Evolutionary conservation across 768 basidiomycete genomes (phyloP).

Genomic region (Suillus luteus): DNA sequence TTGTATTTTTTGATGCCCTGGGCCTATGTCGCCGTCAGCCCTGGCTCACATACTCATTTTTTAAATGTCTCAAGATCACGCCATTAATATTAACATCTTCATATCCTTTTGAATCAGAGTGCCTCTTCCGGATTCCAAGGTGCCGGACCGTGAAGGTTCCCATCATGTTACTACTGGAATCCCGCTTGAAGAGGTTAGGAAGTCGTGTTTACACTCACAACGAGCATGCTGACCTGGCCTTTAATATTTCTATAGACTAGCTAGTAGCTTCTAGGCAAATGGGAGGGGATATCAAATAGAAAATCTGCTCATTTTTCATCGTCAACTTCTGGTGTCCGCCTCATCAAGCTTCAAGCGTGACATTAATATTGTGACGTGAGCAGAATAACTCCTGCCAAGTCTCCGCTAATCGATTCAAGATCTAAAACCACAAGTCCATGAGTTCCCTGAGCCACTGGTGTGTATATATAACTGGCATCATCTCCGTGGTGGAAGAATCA

Average conservation of each 20-base stretch:
- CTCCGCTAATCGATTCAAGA: not conserved
- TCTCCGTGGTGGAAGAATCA: not conserved
- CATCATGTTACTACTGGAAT: too few species aligned
- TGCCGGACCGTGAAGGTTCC: too few species aligned
- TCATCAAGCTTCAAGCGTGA: too few species aligned
- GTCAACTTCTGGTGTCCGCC: not conserved
- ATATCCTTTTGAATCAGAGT: too few species aligned
- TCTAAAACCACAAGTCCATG: not conserved
- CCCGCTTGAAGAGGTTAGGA: too few species aligned
- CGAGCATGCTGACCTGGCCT: conserved; percentile 26
- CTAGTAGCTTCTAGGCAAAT: conserved; percentile 21
- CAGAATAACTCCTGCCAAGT: not conserved
- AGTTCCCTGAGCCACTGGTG: not conserved
- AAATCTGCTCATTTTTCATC: conserved; percentile 10
- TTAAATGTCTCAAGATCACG: too few species aligned
- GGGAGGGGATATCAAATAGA: conserved; percentile 31
- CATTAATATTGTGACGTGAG: not conserved
- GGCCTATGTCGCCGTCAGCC: too few species aligned
- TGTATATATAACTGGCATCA: not conserved
- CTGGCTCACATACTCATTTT: too few species aligned
- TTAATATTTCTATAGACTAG: conserved; percentile 35
- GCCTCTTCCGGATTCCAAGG: too few species aligned
- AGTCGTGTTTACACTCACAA: not conserved
- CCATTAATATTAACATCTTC: too few species aligned
- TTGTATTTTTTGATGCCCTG: too few species aligned